Percentiles rank a stretch among this genome's conserved stretches.
phyloP scores from a whole-genome alignment of 169 alveolate genomes.

The Plasmodium malariae region DNA sequence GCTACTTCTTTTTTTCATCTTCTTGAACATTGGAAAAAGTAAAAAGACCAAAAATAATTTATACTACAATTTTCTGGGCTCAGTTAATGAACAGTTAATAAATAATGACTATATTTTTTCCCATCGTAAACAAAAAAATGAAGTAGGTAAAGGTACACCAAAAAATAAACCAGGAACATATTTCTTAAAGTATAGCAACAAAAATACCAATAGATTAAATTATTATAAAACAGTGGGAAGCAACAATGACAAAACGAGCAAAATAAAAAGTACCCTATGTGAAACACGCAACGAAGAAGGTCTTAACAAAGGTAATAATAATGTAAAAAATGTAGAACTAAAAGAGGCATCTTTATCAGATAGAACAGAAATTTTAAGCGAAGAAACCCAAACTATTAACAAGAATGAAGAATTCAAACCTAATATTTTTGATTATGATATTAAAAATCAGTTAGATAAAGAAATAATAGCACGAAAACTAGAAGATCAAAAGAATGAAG shows the following conservation, averaged over 20 bases:
- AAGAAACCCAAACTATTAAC: background rate
- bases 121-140: slow-evolving; percentile 6
- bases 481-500: slow-evolving; percentile 41
- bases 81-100: background rate
- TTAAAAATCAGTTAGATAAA: slow-evolving; percentile 32
- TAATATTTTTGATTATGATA: slow-evolving; percentile 20
- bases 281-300: background rate
- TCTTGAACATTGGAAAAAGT: slow-evolving; percentile 30
- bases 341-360: background rate
- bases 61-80: slow-evolving; percentile 26
- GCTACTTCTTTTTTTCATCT: slow-evolving; percentile 15
- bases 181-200: slow-evolving; percentile 7
- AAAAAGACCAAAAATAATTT: slow-evolving; percentile 18
- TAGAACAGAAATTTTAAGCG: background rate
- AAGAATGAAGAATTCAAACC: slow-evolving; percentile 5
- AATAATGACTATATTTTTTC: background rate
- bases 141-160: background rate
- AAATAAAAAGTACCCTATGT: background rate
- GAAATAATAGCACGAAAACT: slow-evolving; percentile 41
- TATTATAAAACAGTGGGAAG: background rate
- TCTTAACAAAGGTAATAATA: background rate
- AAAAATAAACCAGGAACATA: slow-evolving; percentile 2
- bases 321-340: background rate
- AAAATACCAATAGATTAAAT: background rate
- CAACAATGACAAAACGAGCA: background rate